Evolutionary conservation across 306 rosid species (phyloP).

Genomic region (Sophora flavescens): DNA sequence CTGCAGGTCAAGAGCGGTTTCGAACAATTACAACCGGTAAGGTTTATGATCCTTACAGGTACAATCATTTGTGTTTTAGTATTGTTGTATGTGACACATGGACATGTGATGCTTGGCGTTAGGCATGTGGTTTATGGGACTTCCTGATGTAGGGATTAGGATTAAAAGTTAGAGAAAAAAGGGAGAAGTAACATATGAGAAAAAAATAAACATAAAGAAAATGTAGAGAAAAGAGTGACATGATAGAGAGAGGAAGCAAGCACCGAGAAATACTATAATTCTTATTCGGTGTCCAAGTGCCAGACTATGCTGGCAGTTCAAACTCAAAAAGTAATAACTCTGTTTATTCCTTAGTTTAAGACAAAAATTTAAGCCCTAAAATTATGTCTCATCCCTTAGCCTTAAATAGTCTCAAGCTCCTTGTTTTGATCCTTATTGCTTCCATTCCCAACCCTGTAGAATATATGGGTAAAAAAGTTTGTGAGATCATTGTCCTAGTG

Average conservation of each 20-base stretch:
- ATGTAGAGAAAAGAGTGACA: not conserved
- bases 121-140: constrained; percentile 21
- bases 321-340: not conserved
- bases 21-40: constrained; percentile 97
- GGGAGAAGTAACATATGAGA: not conserved
- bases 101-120: not conserved
- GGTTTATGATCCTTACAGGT: constrained; percentile 34
- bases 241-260: not conserved
- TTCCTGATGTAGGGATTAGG: constrained; percentile 16
- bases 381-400: not conserved
- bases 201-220: not conserved
- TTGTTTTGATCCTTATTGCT: not conserved
- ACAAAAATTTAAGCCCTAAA: constrained; percentile 1
- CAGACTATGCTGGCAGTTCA: not conserved
- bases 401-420: not conserved
- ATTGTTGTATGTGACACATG: not conserved
- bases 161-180: not conserved
- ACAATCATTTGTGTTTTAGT: not conserved
- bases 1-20: constrained; percentile 98
- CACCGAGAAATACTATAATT: constrained; percentile 18
- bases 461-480: constrained; percentile 12
- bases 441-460: constrained; percentile 1
- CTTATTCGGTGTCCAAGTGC: not conserved
- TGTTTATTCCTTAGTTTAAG: not conserved
- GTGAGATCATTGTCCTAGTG: constrained; percentile 3